Percentiles rank a stretch among this genome's conserved stretches.
Conservation (phyloP, 208 protist genomes). For the Acanthamoeba castellanii region DNA sequence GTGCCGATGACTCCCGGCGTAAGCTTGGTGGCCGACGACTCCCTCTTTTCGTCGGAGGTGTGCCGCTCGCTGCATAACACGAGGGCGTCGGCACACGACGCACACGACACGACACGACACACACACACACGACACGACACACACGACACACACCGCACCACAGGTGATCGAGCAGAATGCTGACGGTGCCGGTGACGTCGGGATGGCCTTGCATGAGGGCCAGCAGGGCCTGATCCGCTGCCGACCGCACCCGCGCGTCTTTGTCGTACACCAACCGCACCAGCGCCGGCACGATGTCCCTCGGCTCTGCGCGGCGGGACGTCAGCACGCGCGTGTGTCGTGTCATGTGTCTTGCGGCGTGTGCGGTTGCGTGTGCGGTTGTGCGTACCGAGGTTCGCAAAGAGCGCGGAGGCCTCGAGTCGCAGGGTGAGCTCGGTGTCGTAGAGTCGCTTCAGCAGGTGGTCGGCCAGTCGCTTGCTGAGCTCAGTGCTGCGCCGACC, state of each 20-base stretch:
- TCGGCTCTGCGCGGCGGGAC: not conserved
- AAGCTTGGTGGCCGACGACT: not conserved
- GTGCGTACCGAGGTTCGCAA: slow-evolving; percentile 48
- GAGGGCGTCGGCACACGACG: no score
- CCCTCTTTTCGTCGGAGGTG: not conserved
- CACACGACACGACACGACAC: no score
- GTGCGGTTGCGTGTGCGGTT: not conserved
- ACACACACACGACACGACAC: no score
- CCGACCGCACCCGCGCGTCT: slow-evolving; percentile 49
- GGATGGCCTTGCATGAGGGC: slow-evolving; percentile 22
- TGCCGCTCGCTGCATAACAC: not conserved
- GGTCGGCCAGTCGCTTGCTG: not conserved
- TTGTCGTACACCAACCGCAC: not conserved
- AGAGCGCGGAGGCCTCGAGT: slow-evolving; percentile 27
- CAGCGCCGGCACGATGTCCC: slow-evolving; percentile 15
- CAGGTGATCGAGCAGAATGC: not conserved
- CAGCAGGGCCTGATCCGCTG: slow-evolving; percentile 34
- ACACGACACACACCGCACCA: not conserved
- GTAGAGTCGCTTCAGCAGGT: slow-evolving; percentile 29
- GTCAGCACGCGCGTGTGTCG: not conserved
- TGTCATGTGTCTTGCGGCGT: not conserved
- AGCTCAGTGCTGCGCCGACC: not conserved
- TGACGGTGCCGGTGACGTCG: not conserved
- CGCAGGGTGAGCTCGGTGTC: slow-evolving; percentile 56
- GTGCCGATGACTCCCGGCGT: not conserved